Conservation (phyloP, 805 yeast genomes). For the Sugiyamaella smithiae region DNA sequence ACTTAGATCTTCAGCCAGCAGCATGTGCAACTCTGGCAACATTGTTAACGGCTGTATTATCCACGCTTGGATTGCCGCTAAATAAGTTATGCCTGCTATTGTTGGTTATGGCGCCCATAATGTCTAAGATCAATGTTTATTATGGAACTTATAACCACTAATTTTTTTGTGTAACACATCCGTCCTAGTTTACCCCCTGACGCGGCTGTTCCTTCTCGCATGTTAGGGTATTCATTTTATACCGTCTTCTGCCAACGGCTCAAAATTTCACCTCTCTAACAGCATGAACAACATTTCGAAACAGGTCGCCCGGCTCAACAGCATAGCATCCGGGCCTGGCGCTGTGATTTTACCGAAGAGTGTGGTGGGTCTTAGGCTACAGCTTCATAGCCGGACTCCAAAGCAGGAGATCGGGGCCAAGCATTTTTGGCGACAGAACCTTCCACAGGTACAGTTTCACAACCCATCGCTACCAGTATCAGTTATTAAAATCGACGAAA, state of each 20-base stretch:
- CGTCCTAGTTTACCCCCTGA: not conserved
- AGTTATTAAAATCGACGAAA: conserved; percentile 14
- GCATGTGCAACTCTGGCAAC: too few relatives aligned
- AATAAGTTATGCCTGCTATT: too few relatives aligned
- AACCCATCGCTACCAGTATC: conserved; percentile 64
- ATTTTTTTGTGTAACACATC: too few relatives aligned
- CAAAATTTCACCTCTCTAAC: not conserved
- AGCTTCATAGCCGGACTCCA: not conserved
- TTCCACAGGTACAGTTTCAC: conserved; percentile 79
- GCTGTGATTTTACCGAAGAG: not conserved
- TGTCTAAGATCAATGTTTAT: too few relatives aligned
- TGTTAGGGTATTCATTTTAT: not conserved
- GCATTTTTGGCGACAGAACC: conserved; percentile 68
- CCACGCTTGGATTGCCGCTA: too few relatives aligned
- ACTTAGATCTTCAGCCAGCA: too few relatives aligned
- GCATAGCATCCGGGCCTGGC: not conserved
- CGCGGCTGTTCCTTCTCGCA: not conserved
- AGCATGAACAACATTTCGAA: not conserved
- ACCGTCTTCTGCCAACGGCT: not conserved
- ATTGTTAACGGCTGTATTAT: too few relatives aligned
- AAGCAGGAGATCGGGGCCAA: conserved; percentile 33
- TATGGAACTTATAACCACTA: too few relatives aligned
- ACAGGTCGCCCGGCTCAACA: not conserved
- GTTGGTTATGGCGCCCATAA: too few relatives aligned
- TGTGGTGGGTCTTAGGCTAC: not conserved